Evolutionary conservation across 2,329 filamentous ascomycete species (phyloP).

Genomic region (Metarhizium humberi): DNA sequence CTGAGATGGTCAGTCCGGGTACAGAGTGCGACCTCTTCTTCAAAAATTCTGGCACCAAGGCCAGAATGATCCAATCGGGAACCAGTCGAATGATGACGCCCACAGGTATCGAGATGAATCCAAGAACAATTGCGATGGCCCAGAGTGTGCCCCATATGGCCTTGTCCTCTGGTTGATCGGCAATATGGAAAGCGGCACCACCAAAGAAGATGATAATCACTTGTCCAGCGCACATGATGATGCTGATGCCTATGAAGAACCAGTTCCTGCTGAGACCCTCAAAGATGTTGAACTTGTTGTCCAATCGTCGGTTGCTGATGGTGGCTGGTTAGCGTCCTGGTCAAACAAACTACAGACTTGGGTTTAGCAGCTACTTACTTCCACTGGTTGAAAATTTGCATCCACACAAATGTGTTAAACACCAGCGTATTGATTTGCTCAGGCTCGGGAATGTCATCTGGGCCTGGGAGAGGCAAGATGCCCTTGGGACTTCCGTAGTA

Average conservation of each 20-base stretch:
- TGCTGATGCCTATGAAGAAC: conserved; percentile 82
- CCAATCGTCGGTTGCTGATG: conserved; percentile 71
- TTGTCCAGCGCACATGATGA: conserved; percentile 82
- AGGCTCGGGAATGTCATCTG: conserved; percentile 28
- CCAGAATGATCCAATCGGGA: conserved; percentile 59
- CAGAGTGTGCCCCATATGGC: conserved; percentile 53
- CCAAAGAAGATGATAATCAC: conserved; percentile 85
- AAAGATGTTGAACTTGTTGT: conserved; percentile 94
- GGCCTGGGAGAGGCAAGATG: conserved; percentile 31
- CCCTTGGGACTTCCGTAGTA: conserved; percentile 58
- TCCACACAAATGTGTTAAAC: conserved; percentile 98
- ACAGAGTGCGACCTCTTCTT: conserved; percentile 37
- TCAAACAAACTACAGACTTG: not conserved
- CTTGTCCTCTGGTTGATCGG: conserved; percentile 36
- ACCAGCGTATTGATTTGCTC: conserved; percentile 67
- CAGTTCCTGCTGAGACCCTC: conserved; percentile 77
- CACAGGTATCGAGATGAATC: conserved; percentile 75
- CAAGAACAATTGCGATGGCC: conserved; percentile 78
- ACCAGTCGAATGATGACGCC: conserved; percentile 74
- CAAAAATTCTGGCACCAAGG: conserved; percentile 43
- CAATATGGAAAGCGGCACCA: conserved; percentile 69
- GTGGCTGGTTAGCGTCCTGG: conserved; percentile 7
- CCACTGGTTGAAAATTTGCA: conserved; percentile 98
- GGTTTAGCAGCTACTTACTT: conserved; percentile 52
- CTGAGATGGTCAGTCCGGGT: conserved; percentile 51